Evolutionary conservation across 2,329 filamentous ascomycete genomes (phyloP), one percentile per base, ranked within the genome.

Genomic region (Botrytis cinerea): DNA sequence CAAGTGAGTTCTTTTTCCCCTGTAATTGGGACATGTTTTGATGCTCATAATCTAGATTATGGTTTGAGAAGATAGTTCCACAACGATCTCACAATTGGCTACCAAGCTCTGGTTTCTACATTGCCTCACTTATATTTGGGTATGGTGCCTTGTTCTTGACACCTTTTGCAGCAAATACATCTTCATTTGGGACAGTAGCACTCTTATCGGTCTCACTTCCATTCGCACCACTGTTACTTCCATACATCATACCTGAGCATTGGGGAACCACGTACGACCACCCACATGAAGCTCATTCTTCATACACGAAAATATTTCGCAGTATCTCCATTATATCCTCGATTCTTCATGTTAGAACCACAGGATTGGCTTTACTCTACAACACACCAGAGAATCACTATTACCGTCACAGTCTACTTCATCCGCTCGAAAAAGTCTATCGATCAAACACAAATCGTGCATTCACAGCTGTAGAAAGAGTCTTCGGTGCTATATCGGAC

Each of bases 401-500:
- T 64, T 85, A 89, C 75, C 82, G 85, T 1, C 86, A 87, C 75
- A 87, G 83, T 77, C 79, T 82, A 60, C 80, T 85, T 28, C 78
- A 86, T 35, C 83, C 84, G 0, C 84, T 86, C 78, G 84, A 87
- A 60, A 79, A 82, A 12, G 83, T 86, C 73, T 81, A 85, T 75
- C 82, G 82, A 22, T 83, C 82, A 40, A 81, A 80, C 7, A 84
- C 83, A 80, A 84, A 87, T 73, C 84, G 84, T 35, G 84, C 82
- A 67, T 83, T 83, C 20, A 85, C 81, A 38, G 84, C 85, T 4
- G 72, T 86, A 22, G 83, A 81, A 64, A 85, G 83, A 78, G 80
- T 87, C 20, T 82, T 87, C 40, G 85, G 84, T 59, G 85, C 86
- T 1, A 83, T 88, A 69, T 84, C 83, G 74, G 87, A 87, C 70